Evolutionary conservation across 148 eudicot genomes (phyloP), one percentile per base, ranked within the genome.

Genomic region (Fallopia convolvulus): DNA sequence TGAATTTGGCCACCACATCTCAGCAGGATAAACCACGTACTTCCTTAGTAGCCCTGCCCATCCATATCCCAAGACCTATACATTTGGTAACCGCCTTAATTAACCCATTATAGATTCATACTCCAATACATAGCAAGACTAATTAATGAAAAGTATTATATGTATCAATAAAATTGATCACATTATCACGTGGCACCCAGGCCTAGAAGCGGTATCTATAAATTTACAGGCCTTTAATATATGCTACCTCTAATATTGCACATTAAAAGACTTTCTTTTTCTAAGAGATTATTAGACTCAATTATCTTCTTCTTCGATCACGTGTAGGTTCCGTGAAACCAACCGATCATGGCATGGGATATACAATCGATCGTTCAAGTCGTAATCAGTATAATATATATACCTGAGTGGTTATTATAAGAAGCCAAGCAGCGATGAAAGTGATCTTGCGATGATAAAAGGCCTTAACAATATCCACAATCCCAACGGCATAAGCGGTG

Each of bases 1-100:
- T 77, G 83, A 83, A 44, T 81, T 72, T n/a, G 97, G 97, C 97
- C 97, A 92, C 97, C 97, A 92, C 97, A 92, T 92, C 18, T 88
- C 84, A 41, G 92, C 93, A 7, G 94, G 97, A 48, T 90, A 91
- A 65, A 92, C 94, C 15, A 92, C 93, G 76, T 90, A 92, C 70
- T 86, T 92, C 63, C 94, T 87, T 18, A 90, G 74, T 1, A 92
- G 75, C 12, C 97, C 97, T 0, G 97, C 97, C 97, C 97, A 92
- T 41, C 97, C 97, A 72, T 90, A 90, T 42, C 97, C 97, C 3
- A 92, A 75, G 8, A 92, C 92, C 97, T 92, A 85, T 21, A 78
- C 23, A n/a, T 41, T n/a, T 36, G 47, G 39, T 33, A 17, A 18
- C 44, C n/a, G 30, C 30, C 30, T 26, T 26, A 26, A 26, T 26